Evolutionary conservation across 2,329 filamentous ascomycete genomes (phyloP).

Genomic region (Scedosporium boydii): DNA sequence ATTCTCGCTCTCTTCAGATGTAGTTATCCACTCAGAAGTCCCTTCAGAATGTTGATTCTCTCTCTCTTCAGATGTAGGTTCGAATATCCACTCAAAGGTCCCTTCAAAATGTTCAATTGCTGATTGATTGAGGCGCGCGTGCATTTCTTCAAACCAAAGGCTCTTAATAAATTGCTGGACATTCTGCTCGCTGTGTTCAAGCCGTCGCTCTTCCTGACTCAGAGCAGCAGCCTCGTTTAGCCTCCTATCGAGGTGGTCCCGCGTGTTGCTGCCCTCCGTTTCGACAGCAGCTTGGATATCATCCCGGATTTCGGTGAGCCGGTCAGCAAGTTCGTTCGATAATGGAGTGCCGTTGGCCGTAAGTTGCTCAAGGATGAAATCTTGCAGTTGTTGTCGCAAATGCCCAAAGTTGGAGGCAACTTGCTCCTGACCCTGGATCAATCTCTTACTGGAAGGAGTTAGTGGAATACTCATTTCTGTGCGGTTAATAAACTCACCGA

Average conservation of each 20-base stretch:
- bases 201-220: not conserved
- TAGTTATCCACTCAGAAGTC: too few species aligned
- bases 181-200: not conserved
- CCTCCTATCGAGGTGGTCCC: too few species aligned
- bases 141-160: not conserved
- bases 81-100: not conserved
- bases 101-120: not conserved
- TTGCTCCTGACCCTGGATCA: not conserved
- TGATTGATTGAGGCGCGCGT: not conserved
- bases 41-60: not conserved
- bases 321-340: not conserved
- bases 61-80: not conserved
- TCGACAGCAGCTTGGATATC: not conserved
- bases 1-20: too few species aligned
- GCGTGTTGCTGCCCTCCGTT: not conserved
- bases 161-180: not conserved
- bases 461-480: not conserved
- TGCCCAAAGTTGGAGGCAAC: not conserved
- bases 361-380: not conserved
- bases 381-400: not conserved
- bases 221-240: not conserved
- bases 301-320: not conserved
- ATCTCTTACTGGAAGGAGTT: not conserved
- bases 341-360: not conserved
- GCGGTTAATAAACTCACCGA: not conserved